A percentile compares a stretch with the other conserved stretches of the same genome.
Conservation (phyloP, 2,329 filamentous ascomycete species). For the Dothidotthia symphoricarpi region DNA sequence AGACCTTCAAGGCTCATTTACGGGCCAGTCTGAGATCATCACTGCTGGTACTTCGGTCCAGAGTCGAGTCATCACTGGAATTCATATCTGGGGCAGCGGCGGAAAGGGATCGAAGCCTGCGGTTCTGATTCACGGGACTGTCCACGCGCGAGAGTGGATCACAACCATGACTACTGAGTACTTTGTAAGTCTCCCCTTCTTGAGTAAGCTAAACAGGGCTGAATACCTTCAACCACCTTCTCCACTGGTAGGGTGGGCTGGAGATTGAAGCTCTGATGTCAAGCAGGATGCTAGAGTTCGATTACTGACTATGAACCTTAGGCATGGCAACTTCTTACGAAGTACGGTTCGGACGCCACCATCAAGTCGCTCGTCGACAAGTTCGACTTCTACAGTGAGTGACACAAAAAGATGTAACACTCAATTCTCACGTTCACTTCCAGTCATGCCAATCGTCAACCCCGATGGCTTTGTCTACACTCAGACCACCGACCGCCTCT, state of each 20-base stretch:
- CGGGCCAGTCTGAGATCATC: constrained; percentile 35
- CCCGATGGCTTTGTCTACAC: constrained; percentile 39
- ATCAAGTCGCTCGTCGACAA: constrained; percentile 38
- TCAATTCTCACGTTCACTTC: no score
- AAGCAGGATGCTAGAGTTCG: background rate
- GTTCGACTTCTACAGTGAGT: constrained; percentile 35
- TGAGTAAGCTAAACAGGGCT: no score
- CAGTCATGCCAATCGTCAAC: constrained; percentile 21
- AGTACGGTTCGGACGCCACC: constrained; percentile 33
- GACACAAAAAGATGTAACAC: constrained; percentile 1
- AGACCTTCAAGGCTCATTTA: constrained; percentile 35
- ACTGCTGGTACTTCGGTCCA: constrained; percentile 35
- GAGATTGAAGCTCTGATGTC: no score
- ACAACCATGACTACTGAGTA: constrained; percentile 32
- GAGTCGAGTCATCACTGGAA: constrained; percentile 35
- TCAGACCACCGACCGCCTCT: constrained; percentile 42
- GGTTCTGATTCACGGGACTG: constrained; percentile 37
- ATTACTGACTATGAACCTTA: constrained; percentile 8
- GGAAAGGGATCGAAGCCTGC: constrained; percentile 41
- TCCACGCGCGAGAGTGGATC: constrained; percentile 40
- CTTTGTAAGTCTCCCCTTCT: background rate
- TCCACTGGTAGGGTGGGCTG: no score
- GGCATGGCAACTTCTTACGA: constrained; percentile 38
- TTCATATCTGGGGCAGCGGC: constrained; percentile 41
- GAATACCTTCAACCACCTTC: no score